These are phyloP conservation scores for Novakomyces olei DNA, from an alignment of 805 yeast genomes.

Conservation along the genomic window DNA sequence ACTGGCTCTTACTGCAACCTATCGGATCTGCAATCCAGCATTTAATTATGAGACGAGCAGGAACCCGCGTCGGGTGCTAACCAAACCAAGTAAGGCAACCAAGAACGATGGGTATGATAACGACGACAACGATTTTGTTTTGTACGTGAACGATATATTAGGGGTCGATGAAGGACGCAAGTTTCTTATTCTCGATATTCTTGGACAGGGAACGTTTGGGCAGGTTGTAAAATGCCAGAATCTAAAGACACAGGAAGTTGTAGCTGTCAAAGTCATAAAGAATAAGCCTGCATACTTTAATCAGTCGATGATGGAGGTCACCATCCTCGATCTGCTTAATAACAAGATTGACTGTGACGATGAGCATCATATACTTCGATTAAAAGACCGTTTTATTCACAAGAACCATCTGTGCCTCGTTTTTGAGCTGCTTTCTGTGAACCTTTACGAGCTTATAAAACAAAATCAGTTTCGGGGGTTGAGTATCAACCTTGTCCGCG, in stretches of 20 bases:
- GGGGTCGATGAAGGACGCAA: constrained; percentile 66
- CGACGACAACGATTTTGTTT: constrained; percentile 68
- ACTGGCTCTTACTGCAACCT: constrained; percentile 53
- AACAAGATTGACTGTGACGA: constrained; percentile 45
- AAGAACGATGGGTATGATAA: constrained; percentile 72
- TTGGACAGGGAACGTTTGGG: constrained; percentile 96
- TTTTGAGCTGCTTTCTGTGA: constrained; percentile 71
- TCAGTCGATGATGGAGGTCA: constrained; percentile 79
- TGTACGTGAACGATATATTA: constrained; percentile 81
- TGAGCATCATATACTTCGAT: constrained; percentile 49
- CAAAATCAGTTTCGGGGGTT: constrained; percentile 89
- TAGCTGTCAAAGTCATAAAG: constrained; percentile 87
- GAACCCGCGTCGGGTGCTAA: constrained; percentile 78
- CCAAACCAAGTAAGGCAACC: constrained; percentile 74
- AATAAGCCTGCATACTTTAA: constrained; percentile 76
- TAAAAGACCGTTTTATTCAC: constrained; percentile 77
- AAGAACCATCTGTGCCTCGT: constrained; percentile 83
- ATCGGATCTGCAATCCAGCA: constrained; percentile 61
- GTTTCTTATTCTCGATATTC: constrained; percentile 67
- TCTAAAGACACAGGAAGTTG: constrained; percentile 55
- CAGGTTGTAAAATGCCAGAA: constrained; percentile 90
- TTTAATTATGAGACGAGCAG: constrained; percentile 65
- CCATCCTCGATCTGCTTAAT: constrained; percentile 61
- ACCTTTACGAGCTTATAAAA: constrained; percentile 70
- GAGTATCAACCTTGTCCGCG: constrained; percentile 52